Evolutionary conservation across 2,329 filamentous ascomycete genomes (phyloP), one percentile per base, ranked within the genome.

Genomic region (Chaetomium olivaceum): DNA sequence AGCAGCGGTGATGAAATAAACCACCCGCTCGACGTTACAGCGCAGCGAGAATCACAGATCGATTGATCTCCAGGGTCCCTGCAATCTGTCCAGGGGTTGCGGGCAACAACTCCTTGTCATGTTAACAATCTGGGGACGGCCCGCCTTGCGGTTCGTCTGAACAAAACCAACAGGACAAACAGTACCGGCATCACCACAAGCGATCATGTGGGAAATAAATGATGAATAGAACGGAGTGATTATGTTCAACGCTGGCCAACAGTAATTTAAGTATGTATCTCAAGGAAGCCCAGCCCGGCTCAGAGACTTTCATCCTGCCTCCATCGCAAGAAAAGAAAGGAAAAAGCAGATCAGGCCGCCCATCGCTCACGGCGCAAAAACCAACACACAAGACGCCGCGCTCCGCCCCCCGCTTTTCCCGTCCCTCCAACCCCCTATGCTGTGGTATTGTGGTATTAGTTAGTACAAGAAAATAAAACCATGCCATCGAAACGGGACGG

Each of bases 301-400:
- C 7, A 19, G 39, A 43, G 39, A 43, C 39, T 19, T 43, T n/a
- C n/a, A n/a, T n/a, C 39, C 39, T 43, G 6, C 16, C 16, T 9
- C 7, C 36, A 21, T 48, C n/a, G n/a, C n/a, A 23, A 46, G 21
- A 46, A 19, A 21, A 48, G 11, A 4, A 14, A 23, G n/a, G 43
- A 14, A 25, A 60, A 39, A 19, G 7, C n/a, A 31, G 31, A 19
- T 21, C 46, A 12, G 12, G 27, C 16, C 21, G 23, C 50, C 59
- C 23, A 61, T 23, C 23, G 31, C 33, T n/a, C 33, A 16, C 59
- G 29, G 27, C 27, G 27, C 48, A 61, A 51, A 51, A 27, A 36
- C 46, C n/a, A 48, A 21, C 36, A 27, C 33, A 48, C 61, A 55
- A 55, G 48, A 64, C 56, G 62, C 62, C 62, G 48, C 56, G 48